These are phyloP conservation scores for Rhododendron ovatum DNA, from an alignment of 148 eudicot genomes.

Conservation along the genomic window DNA sequence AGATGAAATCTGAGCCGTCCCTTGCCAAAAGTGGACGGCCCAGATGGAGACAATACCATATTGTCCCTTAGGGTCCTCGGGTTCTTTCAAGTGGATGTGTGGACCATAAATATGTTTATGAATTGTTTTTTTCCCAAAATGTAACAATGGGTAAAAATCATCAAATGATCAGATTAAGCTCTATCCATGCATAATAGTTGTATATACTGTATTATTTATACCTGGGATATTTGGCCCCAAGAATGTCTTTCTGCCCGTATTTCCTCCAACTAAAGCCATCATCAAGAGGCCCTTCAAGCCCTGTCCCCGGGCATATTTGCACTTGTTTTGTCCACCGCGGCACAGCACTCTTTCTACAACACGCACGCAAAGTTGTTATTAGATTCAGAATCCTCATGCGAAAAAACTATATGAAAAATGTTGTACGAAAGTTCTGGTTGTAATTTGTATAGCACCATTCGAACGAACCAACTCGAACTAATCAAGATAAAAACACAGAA, in stretches of 20 bases:
- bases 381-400: background rate
- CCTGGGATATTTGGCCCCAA: constrained; percentile 52
- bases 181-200: background rate
- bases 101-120: background rate
- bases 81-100: background rate
- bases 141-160: background rate
- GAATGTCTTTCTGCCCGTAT: constrained; percentile 55
- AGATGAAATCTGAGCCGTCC: too few species aligned
- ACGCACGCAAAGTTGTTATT: background rate
- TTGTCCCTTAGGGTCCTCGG: too few species aligned
- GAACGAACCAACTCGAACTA: background rate
- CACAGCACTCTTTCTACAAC: constrained; percentile 25
- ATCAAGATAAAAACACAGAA: background rate
- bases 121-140: background rate
- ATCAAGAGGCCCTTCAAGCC: constrained; percentile 42
- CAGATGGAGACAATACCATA: too few species aligned
- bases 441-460: background rate
- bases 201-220: background rate
- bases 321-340: constrained; percentile 32
- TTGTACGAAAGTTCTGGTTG: too few species aligned
- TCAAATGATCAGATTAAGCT: background rate
- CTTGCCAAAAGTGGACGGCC: too few species aligned
- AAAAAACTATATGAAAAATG: background rate
- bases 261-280: constrained; percentile 48
- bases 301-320: constrained; percentile 22